Base-by-base conservation (phyloP, 163 green algal genomes). In the Scenedesmus sp. region DNA sequence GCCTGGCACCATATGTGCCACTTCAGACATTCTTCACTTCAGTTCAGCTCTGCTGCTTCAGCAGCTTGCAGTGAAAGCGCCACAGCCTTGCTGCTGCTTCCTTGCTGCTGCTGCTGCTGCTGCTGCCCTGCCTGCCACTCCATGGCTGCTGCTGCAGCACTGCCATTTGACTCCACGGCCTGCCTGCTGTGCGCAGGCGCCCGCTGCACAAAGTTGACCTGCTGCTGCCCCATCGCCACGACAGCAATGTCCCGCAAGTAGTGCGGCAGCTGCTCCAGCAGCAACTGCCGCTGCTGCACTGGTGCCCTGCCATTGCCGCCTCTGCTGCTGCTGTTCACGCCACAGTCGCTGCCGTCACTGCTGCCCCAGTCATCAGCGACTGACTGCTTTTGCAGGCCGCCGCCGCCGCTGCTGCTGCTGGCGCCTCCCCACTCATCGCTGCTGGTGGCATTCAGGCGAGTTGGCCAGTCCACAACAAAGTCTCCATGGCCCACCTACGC, bases 381-480 rank as follows among this genome's bases (percentile, higher is more conserved):
- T 79, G 70, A 15, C 0, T 52, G 56, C n/a, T 84, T 52, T 20
- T 79, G 57, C 13, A 52, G 62, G 26, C 62, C 82, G 84, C 26
- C 23, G 20, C 54, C 56, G 85, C 52, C 83, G 85, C 64, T 67
- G 62, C 16, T 74, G 82, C 18, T 90, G 85, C 10, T 81, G 62
- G 54, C 13, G 54, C 16, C 10, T 62, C 84, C 84, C 84, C 84
- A 79, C 12, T 88, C 83, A 16, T 89, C 84, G 8, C 15, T 62
- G 86, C 67, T 90, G 52, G 18, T 67, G 52, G 55, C 23, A 16
- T 88, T 15, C 10, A 90, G 9, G 13, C 23, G 16, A 15, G 60
- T 60, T 18, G 91, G 59, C 95, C 95, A 97, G 16, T 89, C 67
- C 0, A 93, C 91, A 15, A 96, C 95, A 92, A 96, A 97, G 70